Evolutionary conservation across 2,329 filamentous ascomycete genomes (phyloP).

Genomic region (Calycina herbarum): DNA sequence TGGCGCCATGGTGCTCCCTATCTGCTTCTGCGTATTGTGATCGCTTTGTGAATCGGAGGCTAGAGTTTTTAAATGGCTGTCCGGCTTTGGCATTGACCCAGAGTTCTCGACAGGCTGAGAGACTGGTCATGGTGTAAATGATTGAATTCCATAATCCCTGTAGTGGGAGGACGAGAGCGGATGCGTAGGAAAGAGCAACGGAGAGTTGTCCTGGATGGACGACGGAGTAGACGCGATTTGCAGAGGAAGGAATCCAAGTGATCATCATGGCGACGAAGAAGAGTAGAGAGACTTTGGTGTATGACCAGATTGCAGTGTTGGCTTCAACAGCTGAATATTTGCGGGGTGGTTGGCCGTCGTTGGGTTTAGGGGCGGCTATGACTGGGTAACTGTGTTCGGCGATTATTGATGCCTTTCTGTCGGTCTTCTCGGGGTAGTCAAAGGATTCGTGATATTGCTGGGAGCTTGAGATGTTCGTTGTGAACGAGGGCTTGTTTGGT

Average conservation of each 20-base stretch:
- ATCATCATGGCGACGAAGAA: conserved; percentile 72
- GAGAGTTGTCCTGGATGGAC: conserved; percentile 53
- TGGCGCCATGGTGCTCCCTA: conserved; percentile 5
- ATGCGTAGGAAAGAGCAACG: conserved; percentile 65
- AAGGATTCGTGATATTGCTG: not conserved
- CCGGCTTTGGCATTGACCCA: conserved; percentile 13
- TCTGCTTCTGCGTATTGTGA: not conserved
- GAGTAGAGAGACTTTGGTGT: conserved; percentile 68
- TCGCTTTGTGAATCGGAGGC: not conserved
- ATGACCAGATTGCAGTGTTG: conserved; percentile 66
- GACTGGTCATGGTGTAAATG: conserved; percentile 73
- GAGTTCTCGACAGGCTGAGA: conserved; percentile 58
- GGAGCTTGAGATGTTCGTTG: not conserved
- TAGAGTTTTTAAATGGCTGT: conserved; percentile 3
- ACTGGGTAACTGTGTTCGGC: not conserved
- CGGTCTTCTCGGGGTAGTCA: not conserved
- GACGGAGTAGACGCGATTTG: conserved; percentile 74
- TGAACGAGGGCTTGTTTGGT: not conserved
- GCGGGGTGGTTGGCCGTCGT: conserved; percentile 8
- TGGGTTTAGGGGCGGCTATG: not conserved
- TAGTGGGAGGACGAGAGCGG: conserved; percentile 73
- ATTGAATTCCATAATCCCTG: conserved; percentile 85
- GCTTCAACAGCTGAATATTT: conserved; percentile 33
- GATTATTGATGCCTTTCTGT: not conserved
- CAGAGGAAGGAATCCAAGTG: conserved; percentile 75